Base-by-base conservation (phyloP, 148 eudicot species). In the Pouteria glomerata region DNA sequence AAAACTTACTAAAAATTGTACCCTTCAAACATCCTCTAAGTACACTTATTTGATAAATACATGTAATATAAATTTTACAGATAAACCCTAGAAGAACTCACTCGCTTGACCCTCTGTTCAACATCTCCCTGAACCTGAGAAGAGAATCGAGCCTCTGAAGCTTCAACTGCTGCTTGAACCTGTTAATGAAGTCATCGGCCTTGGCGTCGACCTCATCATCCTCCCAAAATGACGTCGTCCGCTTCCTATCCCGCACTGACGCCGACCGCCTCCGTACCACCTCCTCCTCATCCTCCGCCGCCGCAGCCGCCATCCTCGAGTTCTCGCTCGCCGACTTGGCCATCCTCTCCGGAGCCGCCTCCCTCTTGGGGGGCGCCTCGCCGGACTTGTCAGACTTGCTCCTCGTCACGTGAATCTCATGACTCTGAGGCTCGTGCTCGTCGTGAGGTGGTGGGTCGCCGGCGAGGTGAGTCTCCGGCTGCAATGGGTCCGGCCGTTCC, bases 101-200 rank as follows among this genome's bases (percentile, higher is more conserved):
- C n/a, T n/a, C n/a, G n/a, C n/a, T n/a, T n/a, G n/a, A n/a, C n/a
- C 85, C 79, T 67, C 85, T 78, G 15, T 21, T 60, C 53, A 77
- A 8, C 79, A 74, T 80, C 13, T 83, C 79, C 24, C 19, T 77
- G 64, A 78, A 82, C 80, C 92, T 87, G 66, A 84, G 23, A 62
- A 92, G 58, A 0, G 97, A 92, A 19, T 89, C 92, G 18, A 89
- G 63, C 68, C 96, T 79, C 81, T 92, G 96, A 63, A 92, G 27
- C 73, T 85, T 90, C 68, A 92, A 62, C 81, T 92, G 92, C 77
- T 92, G 97, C 74, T 84, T 87, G 52, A 92, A 92, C 71, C 50
- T 76, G 57, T 80, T 77, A 0, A 92, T 92, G 33, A 92, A 92
- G 68, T 89, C 95, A 59, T 92, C 97, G 0, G 95, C 95, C 35